Evolutionary conservation across 1,284 basidiomycete species (phyloP), one percentile per base, ranked within the genome.

Genomic region (Pholiota adiposa): DNA sequence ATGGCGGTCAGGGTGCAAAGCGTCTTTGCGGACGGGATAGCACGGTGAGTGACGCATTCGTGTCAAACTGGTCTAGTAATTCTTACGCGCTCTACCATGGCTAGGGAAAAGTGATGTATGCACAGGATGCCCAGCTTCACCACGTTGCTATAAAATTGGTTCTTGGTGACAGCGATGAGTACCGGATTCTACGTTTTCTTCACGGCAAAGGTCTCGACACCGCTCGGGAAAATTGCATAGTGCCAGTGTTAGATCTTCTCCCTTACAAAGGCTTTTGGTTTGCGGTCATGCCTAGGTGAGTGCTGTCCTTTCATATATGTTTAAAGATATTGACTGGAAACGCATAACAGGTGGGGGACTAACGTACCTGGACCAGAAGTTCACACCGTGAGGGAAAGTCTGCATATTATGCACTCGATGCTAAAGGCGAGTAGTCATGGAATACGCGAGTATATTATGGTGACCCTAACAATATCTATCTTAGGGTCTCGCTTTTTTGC

Each of bases 101-200:
- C 4, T 21, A 56, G 57, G 53, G 50, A n/a, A 55, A 49, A 23
- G 33, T 67, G 8, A 34, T 59, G 1, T 67, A 62, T 63, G 67
- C 64, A 2, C 67, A 69, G 56, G 64, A 69, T 18, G 6, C 52
- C 2, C 23, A 56, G 1, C 25, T 51, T 12, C 58, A 54, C 4
- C 67, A 69, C 21, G 63, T 69, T 23, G 67, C 64, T 2, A 67
- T 67, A 18, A 67, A 69, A 46, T 14, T 66, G 3, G 62, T 67
- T 4, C 59, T 29, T 19, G 41, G n/a, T 9, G 33, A 61, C 25
- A 65, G 60, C 2, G 58, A 69, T 5, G 67, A 67, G 36, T 58
- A 58, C 18, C 56, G 59, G 4, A 62, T 67, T 4, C 46, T 63
- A 12, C 54, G 56, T 7, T 65, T 67, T 48, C 36, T 69, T 0